Evolutionary conservation across 1,139 yeast species (phyloP).

Genomic region (Suhomyces kunorum): DNA sequence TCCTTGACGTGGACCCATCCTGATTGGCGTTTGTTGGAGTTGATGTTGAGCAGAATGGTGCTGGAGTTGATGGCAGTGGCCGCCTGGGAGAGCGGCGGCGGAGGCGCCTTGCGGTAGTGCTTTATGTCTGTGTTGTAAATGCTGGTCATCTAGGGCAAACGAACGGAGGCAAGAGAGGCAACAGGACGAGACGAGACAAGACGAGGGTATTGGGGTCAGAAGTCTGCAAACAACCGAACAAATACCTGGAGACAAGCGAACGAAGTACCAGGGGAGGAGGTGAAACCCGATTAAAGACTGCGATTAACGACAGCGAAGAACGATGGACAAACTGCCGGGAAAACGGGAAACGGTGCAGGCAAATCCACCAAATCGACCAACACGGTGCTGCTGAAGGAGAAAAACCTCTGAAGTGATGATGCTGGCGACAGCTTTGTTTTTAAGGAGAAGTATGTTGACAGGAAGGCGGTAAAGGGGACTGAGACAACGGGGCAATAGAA

Average conservation of each 20-base stretch:
- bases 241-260: not conserved
- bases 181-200: too few species aligned
- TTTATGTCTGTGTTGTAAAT: slow-evolving; percentile 49
- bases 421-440: not conserved
- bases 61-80: slow-evolving; percentile 6
- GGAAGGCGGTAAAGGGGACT: not conserved
- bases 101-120: slow-evolving; percentile 50
- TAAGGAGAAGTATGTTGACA: not conserved
- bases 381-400: not conserved
- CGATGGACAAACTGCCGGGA: too few species aligned
- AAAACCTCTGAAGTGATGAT: not conserved
- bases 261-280: not conserved
- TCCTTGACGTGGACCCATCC: slow-evolving; percentile 95
- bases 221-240: not conserved
- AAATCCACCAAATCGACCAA: too few species aligned
- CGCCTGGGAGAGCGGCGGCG: slow-evolving; percentile 14
- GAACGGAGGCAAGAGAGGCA: too few species aligned
- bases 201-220: too few species aligned
- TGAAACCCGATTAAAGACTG: not conserved
- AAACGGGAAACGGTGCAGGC: too few species aligned
- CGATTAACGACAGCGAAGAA: too few species aligned
- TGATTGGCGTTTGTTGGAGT: slow-evolving; percentile 37
- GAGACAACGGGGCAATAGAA: not conserved
- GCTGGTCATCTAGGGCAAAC: too few species aligned
- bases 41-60: slow-evolving; percentile 24